These are phyloP conservation scores for Eucalyptus lansdowneana DNA, from an alignment of 345 rosid genomes.

Conservation along the genomic window DNA sequence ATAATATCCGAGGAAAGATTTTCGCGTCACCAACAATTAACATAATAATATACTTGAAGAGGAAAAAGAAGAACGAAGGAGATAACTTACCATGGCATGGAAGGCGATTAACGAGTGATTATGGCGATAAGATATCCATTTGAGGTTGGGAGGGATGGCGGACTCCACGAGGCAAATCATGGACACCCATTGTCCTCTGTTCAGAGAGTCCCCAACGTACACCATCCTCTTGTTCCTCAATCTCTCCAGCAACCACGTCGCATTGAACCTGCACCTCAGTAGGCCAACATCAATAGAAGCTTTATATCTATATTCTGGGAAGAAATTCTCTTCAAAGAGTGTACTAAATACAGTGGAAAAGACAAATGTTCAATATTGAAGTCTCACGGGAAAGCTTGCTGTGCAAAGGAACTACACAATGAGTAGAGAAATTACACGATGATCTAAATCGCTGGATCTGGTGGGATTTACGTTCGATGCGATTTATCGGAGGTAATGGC, in stretches of 20 bases:
- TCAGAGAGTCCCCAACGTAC: slow-evolving; percentile 86
- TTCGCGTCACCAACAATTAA: not conserved
- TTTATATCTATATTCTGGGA: not conserved
- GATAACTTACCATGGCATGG: slow-evolving; percentile 29
- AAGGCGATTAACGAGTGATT: slow-evolving; percentile 55
- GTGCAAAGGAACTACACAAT: not conserved
- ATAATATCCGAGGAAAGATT: not conserved
- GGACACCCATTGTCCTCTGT: slow-evolving; percentile 87
- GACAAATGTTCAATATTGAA: not conserved
- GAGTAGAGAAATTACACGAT: not conserved
- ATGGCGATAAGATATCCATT: slow-evolving; percentile 42
- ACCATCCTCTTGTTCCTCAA: slow-evolving; percentile 82
- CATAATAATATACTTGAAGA: not conserved
- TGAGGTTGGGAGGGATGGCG: slow-evolving; percentile 26
- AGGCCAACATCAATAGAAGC: not conserved
- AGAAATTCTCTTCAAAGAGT: not conserved
- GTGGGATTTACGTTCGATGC: not conserved
- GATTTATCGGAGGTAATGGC: not conserved
- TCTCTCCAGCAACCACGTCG: slow-evolving; percentile 59
- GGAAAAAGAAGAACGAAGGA: not conserved
- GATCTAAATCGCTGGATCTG: not conserved
- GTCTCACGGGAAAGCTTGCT: not conserved
- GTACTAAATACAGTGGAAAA: not conserved
- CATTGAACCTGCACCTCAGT: slow-evolving; percentile 48
- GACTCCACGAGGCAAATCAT: slow-evolving; percentile 78